Percentiles rank a stretch among this genome's conserved stretches.
phyloP scores from a whole-genome alignment of 2,329 filamentous ascomycete species.

The Phyllosticta citrichinensis region DNA sequence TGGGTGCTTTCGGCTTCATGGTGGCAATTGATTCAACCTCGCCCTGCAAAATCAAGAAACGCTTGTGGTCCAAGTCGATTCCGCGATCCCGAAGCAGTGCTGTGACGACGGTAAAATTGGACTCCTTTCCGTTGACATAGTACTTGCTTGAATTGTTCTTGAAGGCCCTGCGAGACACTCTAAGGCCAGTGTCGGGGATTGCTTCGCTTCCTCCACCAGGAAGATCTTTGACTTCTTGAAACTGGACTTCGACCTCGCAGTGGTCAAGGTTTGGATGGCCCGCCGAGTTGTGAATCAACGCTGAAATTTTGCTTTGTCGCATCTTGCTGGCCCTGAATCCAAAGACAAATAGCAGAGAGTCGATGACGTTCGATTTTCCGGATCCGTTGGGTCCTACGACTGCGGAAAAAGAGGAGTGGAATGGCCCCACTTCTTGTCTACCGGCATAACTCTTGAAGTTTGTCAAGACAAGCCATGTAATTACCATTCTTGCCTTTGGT shows the following conservation, averaged over 20 bases:
- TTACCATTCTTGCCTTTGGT: slow-evolving; percentile 80
- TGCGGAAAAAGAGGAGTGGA: slow-evolving; percentile 93
- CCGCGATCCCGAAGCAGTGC: slow-evolving; percentile 77
- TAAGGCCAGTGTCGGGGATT: slow-evolving; percentile 71
- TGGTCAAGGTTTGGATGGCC: slow-evolving; percentile 73
- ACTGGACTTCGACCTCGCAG: slow-evolving; percentile 95
- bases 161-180: slow-evolving; percentile 88
- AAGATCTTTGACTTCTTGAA: slow-evolving; percentile 87
- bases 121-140: slow-evolving; percentile 84
- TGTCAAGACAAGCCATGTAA: slow-evolving; percentile 80
- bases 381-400: slow-evolving; percentile 97
- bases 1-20: slow-evolving; percentile 94
- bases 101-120: slow-evolving; percentile 87
- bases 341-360: slow-evolving; percentile 96
- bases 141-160: slow-evolving; percentile 98
- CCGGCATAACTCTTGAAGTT: slow-evolving; percentile 99
- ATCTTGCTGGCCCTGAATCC: slow-evolving; percentile 98
- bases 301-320: slow-evolving; percentile 96
- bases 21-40: slow-evolving; percentile 98
- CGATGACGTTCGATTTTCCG: slow-evolving; percentile 97
- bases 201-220: slow-evolving; percentile 64
- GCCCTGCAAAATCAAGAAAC: slow-evolving; percentile 92
- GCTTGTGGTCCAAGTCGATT: slow-evolving; percentile 94
- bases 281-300: slow-evolving; percentile 93
- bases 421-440: slow-evolving; percentile 87